phyloP scores from a whole-genome alignment of 2,329 filamentous ascomycete species.

The Colletotrichum camelliae region DNA sequence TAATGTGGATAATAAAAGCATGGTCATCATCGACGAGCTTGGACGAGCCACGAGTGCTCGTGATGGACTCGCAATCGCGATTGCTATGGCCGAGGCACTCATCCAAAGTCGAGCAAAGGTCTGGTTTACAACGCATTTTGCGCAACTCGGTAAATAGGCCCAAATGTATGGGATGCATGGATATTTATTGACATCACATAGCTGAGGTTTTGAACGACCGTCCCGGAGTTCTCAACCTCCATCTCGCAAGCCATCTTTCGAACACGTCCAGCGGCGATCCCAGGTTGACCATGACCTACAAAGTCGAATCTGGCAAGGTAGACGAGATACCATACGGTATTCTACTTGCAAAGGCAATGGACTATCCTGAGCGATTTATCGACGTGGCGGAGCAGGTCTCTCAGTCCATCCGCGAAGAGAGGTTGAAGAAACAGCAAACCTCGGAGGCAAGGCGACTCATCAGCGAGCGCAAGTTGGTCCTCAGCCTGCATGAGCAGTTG shows the following conservation, averaged over 20 bases:
- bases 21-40: constrained; percentile 90
- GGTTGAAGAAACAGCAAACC: constrained; percentile 62
- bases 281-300: constrained; percentile 88
- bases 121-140: constrained; percentile 95
- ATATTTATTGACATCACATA: constrained; percentile 25
- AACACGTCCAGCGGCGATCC: constrained; percentile 51
- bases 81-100: constrained; percentile 88
- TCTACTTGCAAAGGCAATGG: constrained; percentile 76
- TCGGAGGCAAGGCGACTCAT: constrained; percentile 64
- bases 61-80: constrained; percentile 87
- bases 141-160: constrained; percentile 64
- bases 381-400: constrained; percentile 72
- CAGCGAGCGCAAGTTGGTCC: constrained; percentile 73
- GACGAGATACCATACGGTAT: constrained; percentile 82
- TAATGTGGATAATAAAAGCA: constrained; percentile 77
- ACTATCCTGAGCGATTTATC: constrained; percentile 72
- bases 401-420: constrained; percentile 61
- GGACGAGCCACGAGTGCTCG: constrained; percentile 88
- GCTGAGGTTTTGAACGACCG: constrained; percentile 77
- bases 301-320: constrained; percentile 74
- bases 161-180: rapidly evolving
- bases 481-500: constrained; percentile 76
- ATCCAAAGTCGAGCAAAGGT: constrained; percentile 79
- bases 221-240: constrained; percentile 81
- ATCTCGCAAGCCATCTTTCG: constrained; percentile 74